phyloP scores from a whole-genome alignment of 1,284 basidiomycete genomes.

The Phenoliferia sp. region DNA sequence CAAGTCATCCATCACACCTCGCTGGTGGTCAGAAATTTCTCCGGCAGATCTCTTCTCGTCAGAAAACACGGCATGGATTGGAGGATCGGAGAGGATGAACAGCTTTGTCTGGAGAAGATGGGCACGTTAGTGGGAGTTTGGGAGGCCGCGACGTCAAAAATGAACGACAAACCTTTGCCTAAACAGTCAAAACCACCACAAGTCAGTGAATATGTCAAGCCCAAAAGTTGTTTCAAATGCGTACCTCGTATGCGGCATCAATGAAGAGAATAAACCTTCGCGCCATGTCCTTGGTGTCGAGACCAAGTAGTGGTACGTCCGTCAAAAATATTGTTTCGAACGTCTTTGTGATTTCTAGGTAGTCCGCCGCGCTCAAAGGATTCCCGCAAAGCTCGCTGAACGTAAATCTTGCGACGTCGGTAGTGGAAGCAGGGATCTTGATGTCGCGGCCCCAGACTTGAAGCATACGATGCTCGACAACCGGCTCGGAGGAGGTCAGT shows the following conservation, averaged over 20 bases:
- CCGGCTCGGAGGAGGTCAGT: slow-evolving; percentile 55
- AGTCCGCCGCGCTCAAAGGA: slow-evolving; percentile 90
- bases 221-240: slow-evolving; percentile 41
- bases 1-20: slow-evolving; percentile 78
- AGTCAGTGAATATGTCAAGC: too few species aligned
- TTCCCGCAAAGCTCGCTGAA: slow-evolving; percentile 86
- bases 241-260: slow-evolving; percentile 87
- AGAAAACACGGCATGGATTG: slow-evolving; percentile 80
- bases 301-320: slow-evolving; percentile 77
- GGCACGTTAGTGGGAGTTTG: too few species aligned
- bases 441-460: slow-evolving; percentile 85
- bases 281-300: slow-evolving; percentile 82
- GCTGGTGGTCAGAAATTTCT: slow-evolving; percentile 70
- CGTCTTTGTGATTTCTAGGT: slow-evolving; percentile 82
- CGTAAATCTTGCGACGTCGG: slow-evolving; percentile 72
- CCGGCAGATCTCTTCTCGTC: slow-evolving; percentile 52
- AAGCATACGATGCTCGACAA: slow-evolving; percentile 63
- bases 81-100: slow-evolving; percentile 83
- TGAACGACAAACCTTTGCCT: too few species aligned
- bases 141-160: too few species aligned
- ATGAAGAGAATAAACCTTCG: slow-evolving; percentile 95
- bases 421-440: slow-evolving; percentile 68
- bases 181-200: too few species aligned
- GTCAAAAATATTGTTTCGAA: slow-evolving; percentile 86
- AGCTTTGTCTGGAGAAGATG: slow-evolving; percentile 63